Percentiles rank a stretch among this genome's conserved stretches.
phyloP scores from a whole-genome alignment of 2,329 filamentous ascomycete genomes.

The Aureobasidium sp. region DNA sequence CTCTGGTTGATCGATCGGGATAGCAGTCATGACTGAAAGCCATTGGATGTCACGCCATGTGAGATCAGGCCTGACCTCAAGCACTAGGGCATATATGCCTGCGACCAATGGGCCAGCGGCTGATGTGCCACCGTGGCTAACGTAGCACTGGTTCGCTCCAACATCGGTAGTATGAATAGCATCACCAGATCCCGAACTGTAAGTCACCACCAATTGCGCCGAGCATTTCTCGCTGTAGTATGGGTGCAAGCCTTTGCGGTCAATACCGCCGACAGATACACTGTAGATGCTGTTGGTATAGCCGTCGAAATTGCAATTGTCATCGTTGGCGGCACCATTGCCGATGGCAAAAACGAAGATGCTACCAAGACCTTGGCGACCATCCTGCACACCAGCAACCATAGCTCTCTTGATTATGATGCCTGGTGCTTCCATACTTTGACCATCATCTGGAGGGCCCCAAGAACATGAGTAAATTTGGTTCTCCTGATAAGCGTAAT shows the following conservation, averaged over 20 bases:
- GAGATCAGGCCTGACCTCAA: conserved; percentile 77
- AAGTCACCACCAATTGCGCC: conserved; percentile 90
- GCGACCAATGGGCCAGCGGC: conserved; percentile 89
- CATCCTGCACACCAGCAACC: conserved; percentile 84
- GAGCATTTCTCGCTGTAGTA: conserved; percentile 97
- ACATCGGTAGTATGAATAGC: conserved; percentile 96
- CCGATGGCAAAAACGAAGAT: conserved; percentile 96
- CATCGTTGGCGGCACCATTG: conserved; percentile 77
- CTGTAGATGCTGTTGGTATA: conserved; percentile 99
- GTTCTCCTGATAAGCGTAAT: conserved; percentile 84
- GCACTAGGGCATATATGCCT: conserved; percentile 81
- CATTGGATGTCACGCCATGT: conserved; percentile 95
- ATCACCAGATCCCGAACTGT: conserved; percentile 83
- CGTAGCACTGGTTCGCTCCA: conserved; percentile 68
- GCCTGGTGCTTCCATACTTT: conserved; percentile 88
- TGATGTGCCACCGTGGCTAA: conserved; percentile 85
- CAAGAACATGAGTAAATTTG: conserved; percentile 98
- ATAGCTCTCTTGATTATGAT: conserved; percentile 84
- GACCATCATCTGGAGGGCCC: conserved; percentile 90
- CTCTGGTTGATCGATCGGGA: conserved; percentile 66
- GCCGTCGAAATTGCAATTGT: conserved; percentile 99
- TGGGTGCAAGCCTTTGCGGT: conserved; percentile 78
- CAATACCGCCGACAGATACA: conserved; percentile 90
- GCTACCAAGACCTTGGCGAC: conserved; percentile 73
- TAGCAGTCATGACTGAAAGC: conserved; percentile 74